phyloP scores from a whole-genome alignment of 78 protist species.

The Blattamonas nauphoetae region DNA sequence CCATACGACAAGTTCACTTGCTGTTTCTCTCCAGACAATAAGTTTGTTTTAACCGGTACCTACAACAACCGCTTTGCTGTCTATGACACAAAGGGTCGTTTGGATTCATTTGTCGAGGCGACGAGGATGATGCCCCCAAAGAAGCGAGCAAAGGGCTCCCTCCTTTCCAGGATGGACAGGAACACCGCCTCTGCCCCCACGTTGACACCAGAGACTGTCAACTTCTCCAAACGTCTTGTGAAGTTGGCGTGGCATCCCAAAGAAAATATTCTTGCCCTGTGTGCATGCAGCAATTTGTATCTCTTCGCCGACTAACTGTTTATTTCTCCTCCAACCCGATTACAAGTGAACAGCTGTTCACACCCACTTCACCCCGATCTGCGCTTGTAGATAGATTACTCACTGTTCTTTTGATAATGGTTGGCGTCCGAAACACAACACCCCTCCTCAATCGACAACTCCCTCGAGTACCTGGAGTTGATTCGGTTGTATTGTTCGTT shows the following conservation, averaged over 20 bases:
- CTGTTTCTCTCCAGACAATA: conserved; percentile 39
- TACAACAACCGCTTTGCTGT: conserved; percentile 74
- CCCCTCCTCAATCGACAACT: too few relatives aligned
- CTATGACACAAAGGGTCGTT: conserved; percentile 56
- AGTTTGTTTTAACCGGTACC: conserved; percentile 64
- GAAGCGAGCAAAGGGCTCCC: neutral
- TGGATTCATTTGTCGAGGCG: conserved; percentile 48
- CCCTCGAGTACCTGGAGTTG: too few relatives aligned
- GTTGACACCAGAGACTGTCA: conserved; percentile 11
- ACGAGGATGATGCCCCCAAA: conserved; percentile 7
- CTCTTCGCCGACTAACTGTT: conserved; percentile 32
- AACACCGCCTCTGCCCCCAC: neutral
- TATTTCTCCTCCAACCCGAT: too few relatives aligned
- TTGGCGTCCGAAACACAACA: too few relatives aligned
- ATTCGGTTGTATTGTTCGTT: too few relatives aligned
- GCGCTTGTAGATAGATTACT: too few relatives aligned
- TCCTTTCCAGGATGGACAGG: too few relatives aligned
- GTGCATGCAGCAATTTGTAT: conserved; percentile 40
- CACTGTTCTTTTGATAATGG: too few relatives aligned
- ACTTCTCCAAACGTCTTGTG: conserved; percentile 42
- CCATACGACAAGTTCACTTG: conserved; percentile 89
- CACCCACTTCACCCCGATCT: too few relatives aligned
- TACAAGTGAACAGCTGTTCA: too few relatives aligned
- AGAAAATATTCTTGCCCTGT: conserved; percentile 46
- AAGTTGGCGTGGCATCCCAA: conserved; percentile 57